Evolutionary conservation across 305 asterid species (phyloP).

Genomic region (Fraxinus angustifolia): DNA sequence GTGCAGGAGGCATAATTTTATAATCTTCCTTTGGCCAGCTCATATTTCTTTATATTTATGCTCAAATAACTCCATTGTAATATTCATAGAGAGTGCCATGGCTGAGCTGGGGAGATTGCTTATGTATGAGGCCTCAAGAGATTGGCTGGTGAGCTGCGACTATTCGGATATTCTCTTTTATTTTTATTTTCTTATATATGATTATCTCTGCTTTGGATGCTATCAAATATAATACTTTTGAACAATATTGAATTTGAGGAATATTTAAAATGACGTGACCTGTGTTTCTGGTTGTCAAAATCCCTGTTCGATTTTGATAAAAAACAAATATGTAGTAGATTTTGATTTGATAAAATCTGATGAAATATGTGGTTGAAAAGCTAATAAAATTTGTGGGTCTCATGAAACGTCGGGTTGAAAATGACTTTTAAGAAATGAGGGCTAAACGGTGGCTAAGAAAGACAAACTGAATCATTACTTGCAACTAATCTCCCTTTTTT

Average conservation of each 20-base stretch:
- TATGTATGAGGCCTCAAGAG: conserved; percentile 91
- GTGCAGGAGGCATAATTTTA: not conserved
- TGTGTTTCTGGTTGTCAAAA: not conserved
- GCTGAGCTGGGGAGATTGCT: conserved; percentile 98
- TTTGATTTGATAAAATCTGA: not conserved
- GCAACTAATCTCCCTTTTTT: not conserved
- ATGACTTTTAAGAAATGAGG: not conserved
- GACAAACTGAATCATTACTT: not conserved
- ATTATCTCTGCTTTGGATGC: not conserved
- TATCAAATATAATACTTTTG: not conserved
- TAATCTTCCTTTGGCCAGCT: not conserved
- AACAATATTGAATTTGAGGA: not conserved
- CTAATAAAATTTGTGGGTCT: not conserved
- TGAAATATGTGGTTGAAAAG: not conserved
- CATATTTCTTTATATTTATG: not conserved
- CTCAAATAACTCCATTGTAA: not conserved
- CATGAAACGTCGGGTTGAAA: not conserved
- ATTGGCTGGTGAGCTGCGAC: conserved; percentile 72
- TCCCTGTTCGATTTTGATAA: not conserved
- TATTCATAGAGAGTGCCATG: conserved; percentile 68
- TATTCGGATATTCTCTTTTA: conserved; percentile 11
- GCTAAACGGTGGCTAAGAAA: not conserved
- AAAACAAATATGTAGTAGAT: not conserved
- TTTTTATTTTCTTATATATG: not conserved
- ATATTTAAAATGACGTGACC: not conserved